Evolutionary conservation across 208 protist species (phyloP).

Genomic region (Trypanosoma melophagium): DNA sequence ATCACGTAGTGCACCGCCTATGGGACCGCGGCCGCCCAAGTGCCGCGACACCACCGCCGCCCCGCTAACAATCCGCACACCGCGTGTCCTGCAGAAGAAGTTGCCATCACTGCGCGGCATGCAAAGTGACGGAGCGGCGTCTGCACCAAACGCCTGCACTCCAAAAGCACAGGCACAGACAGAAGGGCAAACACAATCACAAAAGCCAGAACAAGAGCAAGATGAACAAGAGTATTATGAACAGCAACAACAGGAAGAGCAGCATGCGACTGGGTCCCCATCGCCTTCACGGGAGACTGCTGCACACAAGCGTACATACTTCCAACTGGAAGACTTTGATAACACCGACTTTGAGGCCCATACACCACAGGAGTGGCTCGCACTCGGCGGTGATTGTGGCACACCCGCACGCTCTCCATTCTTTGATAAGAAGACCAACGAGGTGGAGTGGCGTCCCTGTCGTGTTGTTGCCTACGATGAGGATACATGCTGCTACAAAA

Average conservation of each 20-base stretch:
- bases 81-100: neutral
- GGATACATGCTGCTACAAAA: constrained; percentile 56
- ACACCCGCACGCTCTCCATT: constrained; percentile 84
- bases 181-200: neutral
- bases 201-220: neutral
- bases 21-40: neutral
- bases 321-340: constrained; percentile 89
- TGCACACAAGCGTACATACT: constrained; percentile 49
- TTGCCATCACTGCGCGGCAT: constrained; percentile 9
- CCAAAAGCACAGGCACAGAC: neutral
- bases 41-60: constrained; percentile 13
- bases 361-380: constrained; percentile 83
- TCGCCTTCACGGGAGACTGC: neutral
- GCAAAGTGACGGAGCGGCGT: neutral
- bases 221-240: neutral
- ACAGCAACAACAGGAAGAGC: neutral
- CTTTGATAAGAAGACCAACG: constrained; percentile 45
- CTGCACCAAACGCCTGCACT: neutral
- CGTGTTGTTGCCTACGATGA: constrained; percentile 72
- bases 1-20: too few species aligned
- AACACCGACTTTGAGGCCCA: constrained; percentile 60
- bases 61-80: constrained; percentile 20
- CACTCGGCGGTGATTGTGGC: constrained; percentile 46
- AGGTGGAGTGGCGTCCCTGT: constrained; percentile 66
- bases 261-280: neutral